Evolutionary conservation across 2,329 filamentous ascomycete genomes (phyloP).

Genomic region (Xylariaceae sp.): DNA sequence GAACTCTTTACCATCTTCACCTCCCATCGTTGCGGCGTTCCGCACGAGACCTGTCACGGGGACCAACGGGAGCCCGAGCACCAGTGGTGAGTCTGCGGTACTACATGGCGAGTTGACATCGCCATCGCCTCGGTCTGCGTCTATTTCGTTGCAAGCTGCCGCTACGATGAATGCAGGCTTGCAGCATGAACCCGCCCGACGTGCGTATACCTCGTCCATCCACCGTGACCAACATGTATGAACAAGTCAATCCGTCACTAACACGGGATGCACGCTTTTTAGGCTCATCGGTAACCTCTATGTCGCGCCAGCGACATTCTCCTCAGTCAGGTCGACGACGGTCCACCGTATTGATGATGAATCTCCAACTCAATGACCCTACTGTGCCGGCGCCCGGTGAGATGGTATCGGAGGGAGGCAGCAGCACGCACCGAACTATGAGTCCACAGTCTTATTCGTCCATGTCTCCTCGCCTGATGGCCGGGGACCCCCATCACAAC

Average conservation of each 20-base stretch:
- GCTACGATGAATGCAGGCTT: slow-evolving; percentile 74
- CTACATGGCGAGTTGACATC: slow-evolving; percentile 46
- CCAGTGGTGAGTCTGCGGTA: slow-evolving; percentile 24
- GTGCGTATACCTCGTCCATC: slow-evolving; percentile 36
- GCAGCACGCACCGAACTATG: slow-evolving; percentile 31
- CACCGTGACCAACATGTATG: neutral
- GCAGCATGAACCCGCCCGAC: slow-evolving; percentile 56
- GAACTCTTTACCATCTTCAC: slow-evolving; percentile 53
- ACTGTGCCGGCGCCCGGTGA: slow-evolving; percentile 62
- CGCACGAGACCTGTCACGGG: slow-evolving; percentile 37
- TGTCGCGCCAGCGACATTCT: slow-evolving; percentile 41
- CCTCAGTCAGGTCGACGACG: slow-evolving; percentile 54
- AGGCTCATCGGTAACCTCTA: slow-evolving; percentile 51
- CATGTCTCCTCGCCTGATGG: slow-evolving; percentile 43
- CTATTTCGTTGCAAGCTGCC: slow-evolving; percentile 68
- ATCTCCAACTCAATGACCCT: slow-evolving; percentile 68
- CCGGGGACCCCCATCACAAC: slow-evolving; percentile 55
- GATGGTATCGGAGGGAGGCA: slow-evolving; percentile 49
- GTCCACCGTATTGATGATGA: slow-evolving; percentile 67
- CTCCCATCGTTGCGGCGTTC: slow-evolving; percentile 31
- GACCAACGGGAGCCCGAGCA: slow-evolving; percentile 25
- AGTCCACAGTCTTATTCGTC: slow-evolving; percentile 45
- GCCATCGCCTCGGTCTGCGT: slow-evolving; percentile 58
- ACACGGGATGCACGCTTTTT: neutral
- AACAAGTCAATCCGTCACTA: neutral